Conservation (phyloP, 176 grass and related monocot species). For the Oryza longistaminata region DNA sequence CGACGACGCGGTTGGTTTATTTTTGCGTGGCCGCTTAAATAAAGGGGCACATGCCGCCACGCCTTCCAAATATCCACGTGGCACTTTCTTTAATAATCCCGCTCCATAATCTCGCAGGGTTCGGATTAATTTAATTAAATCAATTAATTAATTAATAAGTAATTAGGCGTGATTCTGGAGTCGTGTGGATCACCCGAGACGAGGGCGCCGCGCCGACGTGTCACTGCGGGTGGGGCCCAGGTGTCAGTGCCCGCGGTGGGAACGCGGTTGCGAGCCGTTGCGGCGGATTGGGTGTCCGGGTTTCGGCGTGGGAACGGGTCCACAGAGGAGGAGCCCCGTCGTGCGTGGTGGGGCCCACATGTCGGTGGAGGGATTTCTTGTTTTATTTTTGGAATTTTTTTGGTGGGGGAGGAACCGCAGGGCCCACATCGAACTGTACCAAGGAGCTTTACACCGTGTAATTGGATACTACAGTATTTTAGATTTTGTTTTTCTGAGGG, state of each 20-base stretch:
- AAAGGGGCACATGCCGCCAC: constrained; percentile 14
- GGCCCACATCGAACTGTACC: background rate
- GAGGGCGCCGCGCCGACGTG: background rate
- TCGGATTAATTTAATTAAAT: background rate
- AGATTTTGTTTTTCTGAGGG: background rate
- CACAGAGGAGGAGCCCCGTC: background rate
- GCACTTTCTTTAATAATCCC: background rate
- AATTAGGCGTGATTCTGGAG: too few relatives aligned
- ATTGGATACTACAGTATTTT: background rate
- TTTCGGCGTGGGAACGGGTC: background rate
- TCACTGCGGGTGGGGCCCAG: background rate
- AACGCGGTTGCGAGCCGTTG: background rate
- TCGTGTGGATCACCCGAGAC: background rate
- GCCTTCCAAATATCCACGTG: background rate
- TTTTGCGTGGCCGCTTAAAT: constrained; percentile 18
- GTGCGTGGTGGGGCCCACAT: background rate
- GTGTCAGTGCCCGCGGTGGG: background rate
- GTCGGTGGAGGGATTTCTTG: background rate
- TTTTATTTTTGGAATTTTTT: background rate
- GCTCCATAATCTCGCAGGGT: background rate
- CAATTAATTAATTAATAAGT: too few relatives aligned
- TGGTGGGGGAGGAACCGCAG: background rate
- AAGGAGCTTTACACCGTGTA: background rate
- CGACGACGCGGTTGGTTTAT: background rate
- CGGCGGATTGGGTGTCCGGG: background rate